phyloP scores from a whole-genome alignment of 1,139 yeast species.

The Hyphopichia khmerensis region DNA sequence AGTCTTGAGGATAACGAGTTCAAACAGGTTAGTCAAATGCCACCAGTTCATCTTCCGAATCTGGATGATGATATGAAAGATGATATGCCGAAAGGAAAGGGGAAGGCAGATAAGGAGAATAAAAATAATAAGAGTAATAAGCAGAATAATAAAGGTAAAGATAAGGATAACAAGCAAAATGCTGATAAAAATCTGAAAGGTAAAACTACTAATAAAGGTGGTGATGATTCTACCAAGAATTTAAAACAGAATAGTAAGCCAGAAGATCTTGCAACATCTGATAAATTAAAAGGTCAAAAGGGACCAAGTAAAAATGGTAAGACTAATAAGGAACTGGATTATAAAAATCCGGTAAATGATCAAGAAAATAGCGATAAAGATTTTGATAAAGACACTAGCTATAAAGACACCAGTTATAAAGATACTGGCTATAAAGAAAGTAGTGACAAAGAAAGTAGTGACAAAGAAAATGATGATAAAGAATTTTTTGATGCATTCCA shows the following conservation, averaged over 20 bases:
- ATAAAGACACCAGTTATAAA: background rate
- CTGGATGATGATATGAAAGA: background rate
- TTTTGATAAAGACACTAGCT: too few species aligned
- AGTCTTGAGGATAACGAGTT: background rate
- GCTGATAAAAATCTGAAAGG: too few species aligned
- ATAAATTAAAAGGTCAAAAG: background rate
- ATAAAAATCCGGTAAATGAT: slow-evolving; percentile 1
- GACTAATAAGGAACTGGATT: background rate
- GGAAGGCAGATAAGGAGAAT: background rate
- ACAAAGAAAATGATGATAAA: background rate
- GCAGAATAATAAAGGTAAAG: background rate
- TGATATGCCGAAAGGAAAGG: background rate
- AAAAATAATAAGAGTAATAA: background rate
- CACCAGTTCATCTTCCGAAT: background rate
- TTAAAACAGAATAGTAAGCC: background rate
- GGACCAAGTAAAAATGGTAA: background rate
- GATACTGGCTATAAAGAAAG: too few species aligned
- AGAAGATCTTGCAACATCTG: background rate
- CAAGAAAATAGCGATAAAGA: too few species aligned
- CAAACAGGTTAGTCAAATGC: background rate
- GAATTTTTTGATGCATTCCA: slow-evolving; percentile 8
- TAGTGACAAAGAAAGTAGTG: background rate
- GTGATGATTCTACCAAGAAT: background rate
- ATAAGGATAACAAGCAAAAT: background rate
- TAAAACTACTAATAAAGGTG: too few species aligned